These are phyloP conservation scores for Entelexis paramagnoliae DNA, from an alignment of 1,139 yeast species.

Conservation along the genomic window DNA sequence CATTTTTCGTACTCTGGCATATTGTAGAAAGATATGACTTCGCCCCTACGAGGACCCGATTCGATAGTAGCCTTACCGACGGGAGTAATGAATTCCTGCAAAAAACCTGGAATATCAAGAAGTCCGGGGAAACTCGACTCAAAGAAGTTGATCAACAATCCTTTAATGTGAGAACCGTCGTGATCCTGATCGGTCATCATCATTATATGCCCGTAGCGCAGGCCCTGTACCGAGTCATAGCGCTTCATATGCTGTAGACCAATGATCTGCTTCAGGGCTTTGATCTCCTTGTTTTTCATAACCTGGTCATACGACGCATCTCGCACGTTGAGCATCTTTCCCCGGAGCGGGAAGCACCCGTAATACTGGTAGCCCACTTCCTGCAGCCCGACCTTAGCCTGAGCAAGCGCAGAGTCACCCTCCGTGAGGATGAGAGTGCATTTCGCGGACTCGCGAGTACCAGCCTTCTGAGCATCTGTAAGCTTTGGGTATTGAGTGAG, in stretches of 20 bases:
- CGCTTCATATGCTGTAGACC: slow-evolving; percentile 89
- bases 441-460: slow-evolving; percentile 81
- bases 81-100: slow-evolving; percentile 92
- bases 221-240: slow-evolving; percentile 60
- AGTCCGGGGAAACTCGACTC: slow-evolving; percentile 94
- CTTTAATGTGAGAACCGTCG: slow-evolving; percentile 98
- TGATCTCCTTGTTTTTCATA: slow-evolving; percentile 84
- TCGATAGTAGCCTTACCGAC: slow-evolving; percentile 81
- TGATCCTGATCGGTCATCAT: slow-evolving; percentile 99
- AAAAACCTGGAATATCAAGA: slow-evolving; percentile 79
- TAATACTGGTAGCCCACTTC: slow-evolving; percentile 93
- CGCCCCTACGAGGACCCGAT: slow-evolving; percentile 47
- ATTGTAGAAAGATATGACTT: slow-evolving; percentile 67
- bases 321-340: slow-evolving; percentile 88
- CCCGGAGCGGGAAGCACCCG: slow-evolving; percentile 93
- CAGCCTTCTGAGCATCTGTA: slow-evolving; percentile 95
- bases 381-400: slow-evolving; percentile 88
- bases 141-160: slow-evolving; percentile 82
- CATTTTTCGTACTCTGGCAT: slow-evolving; percentile 95
- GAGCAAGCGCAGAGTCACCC: slow-evolving; percentile 91
- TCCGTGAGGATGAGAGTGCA: slow-evolving; percentile 92
- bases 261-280: slow-evolving; percentile 88
- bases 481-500: slow-evolving; percentile 83
- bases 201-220: slow-evolving; percentile 95
- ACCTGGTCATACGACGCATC: slow-evolving; percentile 95